Conservation (phyloP, 306 rosid species). For the Ormosia emarginata region DNA sequence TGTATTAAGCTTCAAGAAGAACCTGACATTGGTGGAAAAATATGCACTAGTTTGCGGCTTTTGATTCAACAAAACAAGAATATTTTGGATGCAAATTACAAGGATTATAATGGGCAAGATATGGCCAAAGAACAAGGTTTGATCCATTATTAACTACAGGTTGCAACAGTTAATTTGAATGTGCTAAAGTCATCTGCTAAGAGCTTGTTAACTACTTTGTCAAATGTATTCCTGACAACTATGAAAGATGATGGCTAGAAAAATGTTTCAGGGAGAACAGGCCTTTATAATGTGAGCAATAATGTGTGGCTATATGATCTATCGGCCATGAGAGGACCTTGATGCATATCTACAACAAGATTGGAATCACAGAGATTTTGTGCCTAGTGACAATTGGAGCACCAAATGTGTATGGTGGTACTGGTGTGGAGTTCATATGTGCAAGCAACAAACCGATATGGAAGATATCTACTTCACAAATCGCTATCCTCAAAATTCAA, state of each 20-base stretch:
- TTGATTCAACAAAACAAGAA: slow-evolving; percentile 82
- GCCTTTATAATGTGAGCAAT: no score
- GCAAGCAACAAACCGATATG: no score
- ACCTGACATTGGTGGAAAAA: slow-evolving; percentile 66
- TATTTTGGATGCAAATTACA: slow-evolving; percentile 42
- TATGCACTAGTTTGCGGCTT: slow-evolving; percentile 81
- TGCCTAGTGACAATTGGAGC: no score
- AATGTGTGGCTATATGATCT: no score
- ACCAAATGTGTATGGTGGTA: no score
- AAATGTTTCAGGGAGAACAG: no score
- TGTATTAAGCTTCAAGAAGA: slow-evolving; percentile 58
- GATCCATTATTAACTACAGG: slow-evolving; percentile 49
- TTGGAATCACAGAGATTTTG: no score
- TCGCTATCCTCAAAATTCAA: no score
- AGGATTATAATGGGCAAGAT: slow-evolving; percentile 31
- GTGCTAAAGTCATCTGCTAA: slow-evolving; percentile 54
- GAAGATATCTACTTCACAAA: no score
- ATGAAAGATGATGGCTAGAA: slow-evolving; percentile 59
- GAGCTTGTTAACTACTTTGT: slow-evolving; percentile 46
- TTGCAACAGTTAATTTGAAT: slow-evolving; percentile 51
- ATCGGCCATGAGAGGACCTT: no score
- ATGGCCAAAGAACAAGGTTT: slow-evolving; percentile 33
- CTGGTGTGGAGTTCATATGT: no score
- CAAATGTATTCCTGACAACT: slow-evolving; percentile 52
- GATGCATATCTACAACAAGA: background rate